Base-by-base conservation (phyloP, 352 stramenopile genomes). In the Phytophthora uliginosa region DNA sequence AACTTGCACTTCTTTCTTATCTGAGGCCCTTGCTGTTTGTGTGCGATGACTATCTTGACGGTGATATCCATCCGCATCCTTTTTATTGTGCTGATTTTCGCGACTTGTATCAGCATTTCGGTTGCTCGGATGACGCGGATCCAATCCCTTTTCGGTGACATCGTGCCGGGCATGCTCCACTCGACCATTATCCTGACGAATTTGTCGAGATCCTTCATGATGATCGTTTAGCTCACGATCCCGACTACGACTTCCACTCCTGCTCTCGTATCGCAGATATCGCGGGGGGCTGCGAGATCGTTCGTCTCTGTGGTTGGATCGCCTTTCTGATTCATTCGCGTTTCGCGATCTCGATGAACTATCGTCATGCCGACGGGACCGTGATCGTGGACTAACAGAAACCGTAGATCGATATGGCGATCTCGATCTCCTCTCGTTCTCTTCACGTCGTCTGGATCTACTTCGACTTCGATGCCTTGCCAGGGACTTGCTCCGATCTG, bases 401-500 rank as follows among this genome's bases (percentile, higher is more conserved):
- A 22, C 54, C 8, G 45, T 40, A 10, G 45, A 45, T 47, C 48
- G 42, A 69, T 57, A 28, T 4, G 57, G 36, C 13, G 64, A 66
- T 65, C 65, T 65, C 6, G 69, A 77, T 45, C 57, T 66, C 10
- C 53, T 66, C 18, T 57, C 45, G 20, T 1, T 51, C n/a, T 52
- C 42, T 36, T 33, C 12, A 47, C 38, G 38, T 47, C 38, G 38
- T 68, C 7, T 58, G 20, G 70, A 74, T 70, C 54, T 77, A 47
- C 70, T 77, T 63, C 38, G 58, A 1, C 65, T 73, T 63, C 36
- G 61, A 55, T 45, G 12, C 1, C 20, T 62, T 17, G 33, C 10
- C 17, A 22, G 36, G 51, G 68, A 74, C 8, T 33, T 45, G n/a
- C 65, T 67, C 24, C 33, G 53, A 20, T 61, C 33, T 51, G 22